Evolutionary conservation across 805 yeast species (phyloP).

Genomic region (Cyberlindnera lachancei): DNA sequence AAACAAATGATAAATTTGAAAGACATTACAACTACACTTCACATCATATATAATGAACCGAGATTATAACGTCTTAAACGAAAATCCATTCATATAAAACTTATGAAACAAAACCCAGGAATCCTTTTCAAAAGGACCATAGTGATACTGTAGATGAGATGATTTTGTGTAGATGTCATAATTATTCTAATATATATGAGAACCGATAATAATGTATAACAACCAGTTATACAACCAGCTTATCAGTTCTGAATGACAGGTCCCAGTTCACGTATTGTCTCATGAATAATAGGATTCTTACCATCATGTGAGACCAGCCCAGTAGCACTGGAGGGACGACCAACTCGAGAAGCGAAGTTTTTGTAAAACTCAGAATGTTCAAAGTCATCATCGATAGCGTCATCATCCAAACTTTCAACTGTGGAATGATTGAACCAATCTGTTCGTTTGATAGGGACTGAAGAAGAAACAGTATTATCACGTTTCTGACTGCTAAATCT

Average conservation of each 20-base stretch:
- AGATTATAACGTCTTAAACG: too few relatives aligned
- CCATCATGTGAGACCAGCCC: constrained; percentile 1
- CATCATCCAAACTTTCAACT: constrained; percentile 13
- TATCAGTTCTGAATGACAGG: too few relatives aligned
- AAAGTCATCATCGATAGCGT: constrained; percentile 20
- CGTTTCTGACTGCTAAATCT: constrained; percentile 12
- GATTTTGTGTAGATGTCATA: too few relatives aligned
- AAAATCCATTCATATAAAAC: too few relatives aligned
- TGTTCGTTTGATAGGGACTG: constrained; percentile 29
- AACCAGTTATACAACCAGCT: constrained; percentile 2
- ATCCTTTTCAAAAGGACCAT: too few relatives aligned
- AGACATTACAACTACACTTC: too few relatives aligned
- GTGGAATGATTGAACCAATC: constrained; percentile 24
- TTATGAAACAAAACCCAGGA: too few relatives aligned
- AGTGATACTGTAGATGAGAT: too few relatives aligned
- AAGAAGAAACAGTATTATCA: constrained; percentile 22
- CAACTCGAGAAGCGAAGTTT: constrained; percentile 19
- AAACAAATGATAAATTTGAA: constrained; percentile 1
- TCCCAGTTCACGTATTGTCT: constrained; percentile 8
- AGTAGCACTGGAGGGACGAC: constrained; percentile 6
- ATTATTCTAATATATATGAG: too few relatives aligned
- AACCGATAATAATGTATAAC: too few relatives aligned
- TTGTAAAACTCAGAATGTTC: constrained; percentile 15
- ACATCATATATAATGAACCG: too few relatives aligned
- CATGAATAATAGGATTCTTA: constrained; percentile 5